Conservation (phyloP, 2,329 filamentous ascomycete species). For the Penicillium sp. region DNA sequence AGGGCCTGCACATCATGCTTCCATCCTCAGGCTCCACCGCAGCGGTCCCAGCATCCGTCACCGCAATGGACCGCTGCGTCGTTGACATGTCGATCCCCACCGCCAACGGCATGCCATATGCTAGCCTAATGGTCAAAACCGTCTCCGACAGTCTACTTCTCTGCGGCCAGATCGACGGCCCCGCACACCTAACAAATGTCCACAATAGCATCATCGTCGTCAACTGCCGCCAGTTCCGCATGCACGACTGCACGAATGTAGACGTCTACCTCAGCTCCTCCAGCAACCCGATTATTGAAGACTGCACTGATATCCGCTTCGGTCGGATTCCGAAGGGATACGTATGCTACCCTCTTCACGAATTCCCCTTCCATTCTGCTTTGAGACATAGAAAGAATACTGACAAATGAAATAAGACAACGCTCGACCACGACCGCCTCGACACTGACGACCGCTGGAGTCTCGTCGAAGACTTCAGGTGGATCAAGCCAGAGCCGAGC, state of each 20-base stretch:
- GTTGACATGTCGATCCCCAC: conserved; percentile 78
- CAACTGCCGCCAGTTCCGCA: conserved; percentile 82
- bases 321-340: conserved; percentile 73
- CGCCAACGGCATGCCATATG: conserved; percentile 65
- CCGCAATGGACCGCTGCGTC: conserved; percentile 71
- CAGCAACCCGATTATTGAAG: conserved; percentile 92
- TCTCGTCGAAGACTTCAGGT: conserved; percentile 96
- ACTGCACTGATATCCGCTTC: conserved; percentile 79
- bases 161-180: conserved; percentile 76
- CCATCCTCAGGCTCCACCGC: conserved; percentile 72
- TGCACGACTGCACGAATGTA: conserved; percentile 83
- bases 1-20: conserved; percentile 74
- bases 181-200: conserved; percentile 81
- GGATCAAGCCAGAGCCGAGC: conserved; percentile 83
- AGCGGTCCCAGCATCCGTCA: conserved; percentile 74
- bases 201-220: conserved; percentile 77
- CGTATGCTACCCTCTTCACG: conserved; percentile 56
- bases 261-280: conserved; percentile 81
- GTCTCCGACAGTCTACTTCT: conserved; percentile 74
- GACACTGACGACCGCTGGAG: conserved; percentile 73
- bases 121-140: conserved; percentile 71
- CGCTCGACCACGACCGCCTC: conserved; percentile 36
- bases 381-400: background rate
- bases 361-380: conserved; percentile 1
- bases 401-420: conserved; percentile 24